These are phyloP conservation scores for Saccharomycopsis microspora DNA, from an alignment of 805 yeast species.

Conservation along the genomic window DNA sequence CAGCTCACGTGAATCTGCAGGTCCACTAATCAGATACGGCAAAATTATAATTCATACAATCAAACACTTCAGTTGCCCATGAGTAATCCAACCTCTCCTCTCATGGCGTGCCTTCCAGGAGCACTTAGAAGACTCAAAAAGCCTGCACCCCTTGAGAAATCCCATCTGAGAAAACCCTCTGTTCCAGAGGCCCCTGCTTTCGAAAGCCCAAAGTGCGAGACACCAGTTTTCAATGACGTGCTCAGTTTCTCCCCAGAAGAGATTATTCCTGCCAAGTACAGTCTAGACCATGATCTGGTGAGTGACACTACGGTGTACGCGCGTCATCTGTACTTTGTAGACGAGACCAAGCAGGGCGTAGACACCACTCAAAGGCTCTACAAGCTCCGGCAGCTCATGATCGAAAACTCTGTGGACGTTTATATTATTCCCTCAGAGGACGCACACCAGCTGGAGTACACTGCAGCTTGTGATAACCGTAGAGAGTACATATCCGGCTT, in stretches of 20 bases:
- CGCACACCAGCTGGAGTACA: constrained; percentile 55
- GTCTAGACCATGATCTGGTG: background rate
- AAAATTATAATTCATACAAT: no score
- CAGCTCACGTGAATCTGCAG: no score
- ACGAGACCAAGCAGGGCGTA: constrained; percentile 7
- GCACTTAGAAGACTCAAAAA: no score
- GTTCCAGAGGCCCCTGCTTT: no score
- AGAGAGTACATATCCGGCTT: constrained; percentile 48
- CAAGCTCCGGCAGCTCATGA: constrained; percentile 34
- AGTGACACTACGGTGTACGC: constrained; percentile 6
- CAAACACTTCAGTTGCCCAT: no score
- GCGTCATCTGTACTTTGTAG: background rate
- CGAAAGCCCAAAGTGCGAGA: background rate
- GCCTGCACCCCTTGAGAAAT: no score
- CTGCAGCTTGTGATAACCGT: constrained; percentile 40
- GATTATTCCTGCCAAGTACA: constrained; percentile 1
- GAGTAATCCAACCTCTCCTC: no score
- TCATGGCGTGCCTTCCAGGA: no score
- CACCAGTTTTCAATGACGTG: constrained; percentile 9
- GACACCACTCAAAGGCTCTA: constrained; percentile 28
- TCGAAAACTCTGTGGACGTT: constrained; percentile 33
- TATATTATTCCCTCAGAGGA: constrained; percentile 49
- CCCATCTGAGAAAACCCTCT: no score
- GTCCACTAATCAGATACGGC: no score
- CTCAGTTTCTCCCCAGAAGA: constrained; percentile 11